These are phyloP conservation scores for Fraxinus cuspidata DNA, from an alignment of 257 asterid genomes.

Conservation along the genomic window DNA sequence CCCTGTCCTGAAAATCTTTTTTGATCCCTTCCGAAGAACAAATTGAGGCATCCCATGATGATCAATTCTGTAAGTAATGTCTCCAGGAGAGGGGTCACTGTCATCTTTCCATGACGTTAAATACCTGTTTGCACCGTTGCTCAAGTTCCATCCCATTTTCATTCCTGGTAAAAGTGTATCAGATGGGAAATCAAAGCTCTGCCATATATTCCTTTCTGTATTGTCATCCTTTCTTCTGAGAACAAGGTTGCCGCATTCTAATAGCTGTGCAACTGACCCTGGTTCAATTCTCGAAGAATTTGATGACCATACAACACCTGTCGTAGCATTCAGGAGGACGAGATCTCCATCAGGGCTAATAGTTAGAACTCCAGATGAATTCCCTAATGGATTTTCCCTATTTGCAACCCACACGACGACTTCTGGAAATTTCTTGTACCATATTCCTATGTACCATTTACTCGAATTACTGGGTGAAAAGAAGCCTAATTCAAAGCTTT, in stretches of 20 bases:
- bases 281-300: background rate
- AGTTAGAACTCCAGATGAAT: background rate
- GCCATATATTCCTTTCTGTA: background rate
- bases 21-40: background rate
- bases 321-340: background rate
- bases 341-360: background rate
- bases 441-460: conserved; percentile 3
- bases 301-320: background rate
- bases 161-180: background rate
- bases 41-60: background rate
- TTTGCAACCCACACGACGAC: background rate
- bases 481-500: conserved; percentile 11
- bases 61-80: background rate
- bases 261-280: background rate
- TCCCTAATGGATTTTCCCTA: background rate
- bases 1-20: background rate
- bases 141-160: background rate
- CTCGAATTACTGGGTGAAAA: conserved; percentile 9
- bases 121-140: background rate
- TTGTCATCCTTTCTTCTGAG: background rate
- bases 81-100: background rate
- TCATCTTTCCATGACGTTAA: background rate
- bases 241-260: background rate
- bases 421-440: background rate
- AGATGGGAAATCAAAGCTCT: background rate